Evolutionary conservation across 805 yeast species (phyloP).

Genomic region (Kurtzmaniella cleridarum): DNA sequence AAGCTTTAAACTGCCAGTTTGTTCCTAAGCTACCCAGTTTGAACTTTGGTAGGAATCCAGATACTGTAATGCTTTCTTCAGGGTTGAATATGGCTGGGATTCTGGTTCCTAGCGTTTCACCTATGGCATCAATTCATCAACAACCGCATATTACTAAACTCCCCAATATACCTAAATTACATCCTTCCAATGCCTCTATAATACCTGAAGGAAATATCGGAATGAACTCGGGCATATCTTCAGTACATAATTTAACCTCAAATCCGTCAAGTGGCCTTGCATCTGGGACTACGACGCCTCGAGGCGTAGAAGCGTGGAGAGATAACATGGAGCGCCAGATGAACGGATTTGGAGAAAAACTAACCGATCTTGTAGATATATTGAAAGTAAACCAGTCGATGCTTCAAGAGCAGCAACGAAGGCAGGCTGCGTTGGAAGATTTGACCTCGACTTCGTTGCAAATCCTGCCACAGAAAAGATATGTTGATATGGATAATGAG

Average conservation of each 20-base stretch:
- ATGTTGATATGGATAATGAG: background rate
- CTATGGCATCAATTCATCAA: constrained; percentile 3
- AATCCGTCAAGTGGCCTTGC: background rate
- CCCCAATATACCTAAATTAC: background rate
- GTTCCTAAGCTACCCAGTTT: constrained; percentile 44
- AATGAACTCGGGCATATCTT: background rate
- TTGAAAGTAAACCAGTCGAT: constrained; percentile 27
- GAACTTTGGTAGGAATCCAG: constrained; percentile 24
- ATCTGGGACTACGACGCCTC: background rate
- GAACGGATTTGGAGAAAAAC: constrained; percentile 30
- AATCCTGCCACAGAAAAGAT: background rate
- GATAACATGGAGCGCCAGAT: constrained; percentile 29
- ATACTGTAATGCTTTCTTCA: background rate
- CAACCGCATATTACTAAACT: background rate
- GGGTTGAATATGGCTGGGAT: no score
- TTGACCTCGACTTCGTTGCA: background rate
- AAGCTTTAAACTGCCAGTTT: constrained; percentile 46
- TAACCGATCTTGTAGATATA: constrained; percentile 32
- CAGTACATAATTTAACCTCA: constrained; percentile 5
- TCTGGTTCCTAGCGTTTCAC: constrained; percentile 4
- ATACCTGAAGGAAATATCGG: constrained; percentile 1
- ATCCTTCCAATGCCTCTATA: constrained; percentile 8
- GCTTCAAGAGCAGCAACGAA: constrained; percentile 14
- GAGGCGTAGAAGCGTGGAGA: constrained; percentile 19
- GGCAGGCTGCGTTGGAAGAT: background rate